A percentile compares a stretch with the other conserved stretches of the same genome.
phyloP scores from a whole-genome alignment of 345 rosid genomes.

The Litchi chinensis region DNA sequence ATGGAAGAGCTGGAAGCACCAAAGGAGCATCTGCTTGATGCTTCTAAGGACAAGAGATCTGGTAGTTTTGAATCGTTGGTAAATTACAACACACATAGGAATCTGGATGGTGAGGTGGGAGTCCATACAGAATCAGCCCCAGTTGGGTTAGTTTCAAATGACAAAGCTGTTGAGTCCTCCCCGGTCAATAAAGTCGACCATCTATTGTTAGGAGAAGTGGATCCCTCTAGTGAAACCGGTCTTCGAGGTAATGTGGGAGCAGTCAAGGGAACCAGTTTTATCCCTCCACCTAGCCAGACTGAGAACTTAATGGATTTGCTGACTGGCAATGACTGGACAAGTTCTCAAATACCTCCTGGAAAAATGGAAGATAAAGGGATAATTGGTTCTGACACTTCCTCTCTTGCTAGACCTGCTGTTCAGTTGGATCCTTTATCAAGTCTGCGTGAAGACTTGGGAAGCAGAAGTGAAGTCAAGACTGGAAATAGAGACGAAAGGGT shows the following conservation, averaged over 20 bases:
- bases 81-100: slow-evolving; percentile 20
- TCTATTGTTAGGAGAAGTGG: slow-evolving; percentile 34
- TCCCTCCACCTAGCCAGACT: slow-evolving; percentile 29
- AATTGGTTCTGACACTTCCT: slow-evolving; percentile 25
- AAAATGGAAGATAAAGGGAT: slow-evolving; percentile 34
- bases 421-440: slow-evolving; percentile 15
- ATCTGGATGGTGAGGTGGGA: slow-evolving; percentile 19
- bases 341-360: slow-evolving; percentile 29
- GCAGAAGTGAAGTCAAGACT: slow-evolving; percentile 7
- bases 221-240: slow-evolving; percentile 32
- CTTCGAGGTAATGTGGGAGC: slow-evolving; percentile 14
- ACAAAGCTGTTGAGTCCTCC: slow-evolving; percentile 33
- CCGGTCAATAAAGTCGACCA: slow-evolving; percentile 23
- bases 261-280: slow-evolving; percentile 20
- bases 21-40: slow-evolving; percentile 31
- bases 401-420: slow-evolving; percentile 18
- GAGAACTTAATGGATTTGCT: slow-evolving; percentile 46
- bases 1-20: slow-evolving; percentile 51
- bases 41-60: slow-evolving; percentile 20
- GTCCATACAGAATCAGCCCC: slow-evolving; percentile 13
- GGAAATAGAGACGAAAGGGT: slow-evolving; percentile 25
- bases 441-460: slow-evolving; percentile 15
- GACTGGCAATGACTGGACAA: slow-evolving; percentile 42
- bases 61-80: slow-evolving; percentile 21
- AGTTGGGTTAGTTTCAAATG: slow-evolving; percentile 19